These are phyloP conservation scores for Fusarium virguliforme DNA, from an alignment of 2,329 filamentous ascomycete genomes.

Conservation along the genomic window DNA sequence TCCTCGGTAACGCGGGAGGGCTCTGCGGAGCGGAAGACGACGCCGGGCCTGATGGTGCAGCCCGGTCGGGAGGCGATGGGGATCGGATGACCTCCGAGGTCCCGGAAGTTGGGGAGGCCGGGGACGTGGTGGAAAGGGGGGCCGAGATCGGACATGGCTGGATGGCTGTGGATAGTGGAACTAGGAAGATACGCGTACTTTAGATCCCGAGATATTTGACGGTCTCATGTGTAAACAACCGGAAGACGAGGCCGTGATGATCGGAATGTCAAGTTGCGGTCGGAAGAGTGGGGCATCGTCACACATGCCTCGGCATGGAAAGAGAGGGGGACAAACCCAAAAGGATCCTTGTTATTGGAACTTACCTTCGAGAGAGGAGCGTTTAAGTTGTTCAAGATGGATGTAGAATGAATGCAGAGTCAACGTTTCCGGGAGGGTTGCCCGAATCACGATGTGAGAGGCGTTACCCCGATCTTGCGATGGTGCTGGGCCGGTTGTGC, in stretches of 20 bases:
- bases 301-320: slow-evolving; percentile 28
- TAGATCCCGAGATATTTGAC: slow-evolving; percentile 2
- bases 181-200: not conserved
- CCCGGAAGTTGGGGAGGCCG: slow-evolving; percentile 79
- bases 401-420: not conserved
- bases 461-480: not conserved
- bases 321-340: slow-evolving; percentile 3
- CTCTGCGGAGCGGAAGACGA: slow-evolving; percentile 80
- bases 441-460: not conserved
- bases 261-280: slow-evolving; percentile 16
- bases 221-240: not conserved
- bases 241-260: not conserved
- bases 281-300: slow-evolving; percentile 37
- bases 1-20: slow-evolving; percentile 70
- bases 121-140: slow-evolving; percentile 68
- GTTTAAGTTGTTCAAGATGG: not conserved
- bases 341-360: not conserved
- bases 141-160: slow-evolving; percentile 45
- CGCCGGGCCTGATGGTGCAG: slow-evolving; percentile 68
- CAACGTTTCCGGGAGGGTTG: too few species aligned
- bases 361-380: not conserved
- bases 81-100: slow-evolving; percentile 74
- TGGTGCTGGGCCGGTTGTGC: not conserved
- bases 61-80: slow-evolving; percentile 65
- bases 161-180: slow-evolving; percentile 7